Evolutionary conservation across 768 basidiomycete species (phyloP).

Genomic region (Tulasnella sp.): DNA sequence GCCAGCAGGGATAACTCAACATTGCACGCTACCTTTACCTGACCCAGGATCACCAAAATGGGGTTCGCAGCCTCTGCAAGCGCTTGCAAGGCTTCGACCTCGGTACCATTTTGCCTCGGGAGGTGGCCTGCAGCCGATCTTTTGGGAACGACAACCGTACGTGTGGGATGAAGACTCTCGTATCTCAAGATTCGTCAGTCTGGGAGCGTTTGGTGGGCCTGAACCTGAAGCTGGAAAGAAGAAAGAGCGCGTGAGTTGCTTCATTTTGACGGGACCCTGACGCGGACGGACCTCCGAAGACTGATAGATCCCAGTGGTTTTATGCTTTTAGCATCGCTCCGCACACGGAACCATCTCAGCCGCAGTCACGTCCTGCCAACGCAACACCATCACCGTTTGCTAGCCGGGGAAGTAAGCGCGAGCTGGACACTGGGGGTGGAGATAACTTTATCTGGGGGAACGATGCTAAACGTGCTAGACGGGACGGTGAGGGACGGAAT

Average conservation of each 20-base stretch:
- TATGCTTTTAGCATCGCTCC: constrained; percentile 90
- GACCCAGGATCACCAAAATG: constrained; percentile 40
- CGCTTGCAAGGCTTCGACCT: constrained; percentile 50
- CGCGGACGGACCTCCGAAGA: background rate
- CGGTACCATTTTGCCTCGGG: constrained; percentile 80
- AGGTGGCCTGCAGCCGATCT: constrained; percentile 61
- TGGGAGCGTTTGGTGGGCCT: constrained; percentile 77
- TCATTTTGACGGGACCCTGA: background rate
- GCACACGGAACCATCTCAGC: constrained; percentile 38
- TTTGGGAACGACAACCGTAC: constrained; percentile 96
- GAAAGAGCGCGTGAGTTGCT: constrained; percentile 73
- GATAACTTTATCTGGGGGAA: constrained; percentile 34
- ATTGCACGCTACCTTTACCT: constrained; percentile 55
- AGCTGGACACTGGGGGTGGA: constrained; percentile 24
- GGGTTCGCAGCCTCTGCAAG: constrained; percentile 55
- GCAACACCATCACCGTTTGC: constrained; percentile 43
- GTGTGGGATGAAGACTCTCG: constrained; percentile 66
- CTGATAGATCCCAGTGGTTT: constrained; percentile 66
- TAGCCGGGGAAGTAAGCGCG: constrained; percentile 30
- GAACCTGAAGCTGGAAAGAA: constrained; percentile 50
- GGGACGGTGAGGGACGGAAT: constrained; percentile 31
- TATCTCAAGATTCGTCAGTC: constrained; percentile 73
- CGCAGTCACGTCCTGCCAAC: constrained; percentile 51
- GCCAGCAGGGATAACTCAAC: constrained; percentile 60
- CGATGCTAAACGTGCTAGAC: constrained; percentile 32